phyloP scores from a whole-genome alignment of 306 rosid species.

The Lathyrus tuberosus region DNA sequence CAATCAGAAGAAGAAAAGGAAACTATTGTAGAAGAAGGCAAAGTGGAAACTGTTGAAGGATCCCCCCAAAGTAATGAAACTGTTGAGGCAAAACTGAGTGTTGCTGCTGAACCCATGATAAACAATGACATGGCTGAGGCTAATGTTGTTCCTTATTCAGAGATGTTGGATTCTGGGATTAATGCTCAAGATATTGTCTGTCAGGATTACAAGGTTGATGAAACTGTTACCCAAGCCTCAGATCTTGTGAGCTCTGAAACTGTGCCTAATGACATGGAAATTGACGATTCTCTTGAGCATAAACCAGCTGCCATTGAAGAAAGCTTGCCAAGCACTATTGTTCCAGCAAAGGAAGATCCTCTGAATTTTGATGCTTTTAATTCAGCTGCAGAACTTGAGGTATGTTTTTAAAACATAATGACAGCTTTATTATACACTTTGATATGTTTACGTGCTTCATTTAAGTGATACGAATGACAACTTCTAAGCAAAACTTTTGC shows the following conservation, averaged over 20 bases:
- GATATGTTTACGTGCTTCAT: not conserved
- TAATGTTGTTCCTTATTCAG: constrained; percentile 41
- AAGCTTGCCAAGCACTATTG: constrained; percentile 41
- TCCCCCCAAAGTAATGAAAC: constrained; percentile 33
- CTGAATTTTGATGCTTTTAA: constrained; percentile 60
- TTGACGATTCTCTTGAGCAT: constrained; percentile 48
- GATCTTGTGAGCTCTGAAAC: constrained; percentile 34
- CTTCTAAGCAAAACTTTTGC: not conserved
- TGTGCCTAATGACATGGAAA: constrained; percentile 45
- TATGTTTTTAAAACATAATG: constrained; percentile 37
- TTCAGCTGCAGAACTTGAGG: constrained; percentile 91
- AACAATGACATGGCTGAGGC: constrained; percentile 34
- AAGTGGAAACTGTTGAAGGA: constrained; percentile 42
- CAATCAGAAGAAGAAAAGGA: constrained; percentile 85
- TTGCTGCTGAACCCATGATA: constrained; percentile 37
- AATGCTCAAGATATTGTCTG: constrained; percentile 46
- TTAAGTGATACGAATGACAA: not conserved
- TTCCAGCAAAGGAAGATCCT: constrained; percentile 51
- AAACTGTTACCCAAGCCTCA: constrained; percentile 38
- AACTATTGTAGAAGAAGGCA: constrained; percentile 46
- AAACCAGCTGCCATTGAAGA: constrained; percentile 46
- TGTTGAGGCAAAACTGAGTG: constrained; percentile 14
- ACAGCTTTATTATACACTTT: constrained; percentile 12
- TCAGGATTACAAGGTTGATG: constrained; percentile 41
- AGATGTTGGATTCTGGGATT: constrained; percentile 33